phyloP scores from a whole-genome alignment of 139 green algal species.

The Chlorella vulgaris region DNA sequence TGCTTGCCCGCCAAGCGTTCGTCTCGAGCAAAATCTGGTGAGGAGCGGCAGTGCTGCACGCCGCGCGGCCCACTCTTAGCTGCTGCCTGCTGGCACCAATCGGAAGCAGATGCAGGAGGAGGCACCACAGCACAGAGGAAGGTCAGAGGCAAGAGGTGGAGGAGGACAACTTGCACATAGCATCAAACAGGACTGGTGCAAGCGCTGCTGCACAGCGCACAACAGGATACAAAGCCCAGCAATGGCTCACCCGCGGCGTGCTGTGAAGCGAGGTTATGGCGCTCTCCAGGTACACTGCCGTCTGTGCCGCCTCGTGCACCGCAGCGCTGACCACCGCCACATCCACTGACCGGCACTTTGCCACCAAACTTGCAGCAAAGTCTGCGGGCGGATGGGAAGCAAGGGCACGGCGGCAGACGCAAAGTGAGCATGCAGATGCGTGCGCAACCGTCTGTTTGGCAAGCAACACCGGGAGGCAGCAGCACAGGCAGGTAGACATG shows the following conservation, averaged over 20 bases:
- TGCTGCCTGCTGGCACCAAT: not conserved
- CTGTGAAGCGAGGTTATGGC: slow-evolving; percentile 5
- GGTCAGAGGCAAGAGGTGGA: too few species aligned
- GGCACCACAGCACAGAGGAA: not conserved
- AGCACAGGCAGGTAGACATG: not conserved
- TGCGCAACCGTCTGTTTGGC: not conserved
- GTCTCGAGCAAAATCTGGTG: slow-evolving; percentile 27
- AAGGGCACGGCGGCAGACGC: not conserved
- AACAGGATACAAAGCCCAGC: too few species aligned
- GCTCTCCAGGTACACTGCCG: slow-evolving; percentile 22
- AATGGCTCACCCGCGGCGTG: slow-evolving; percentile 24
- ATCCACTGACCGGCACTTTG: slow-evolving; percentile 66
- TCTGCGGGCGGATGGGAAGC: not conserved
- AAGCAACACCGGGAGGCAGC: not conserved
- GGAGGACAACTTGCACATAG: too few species aligned
- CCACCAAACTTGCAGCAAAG: slow-evolving; percentile 62
- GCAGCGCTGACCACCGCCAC: slow-evolving; percentile 31
- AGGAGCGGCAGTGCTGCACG: slow-evolving; percentile 29
- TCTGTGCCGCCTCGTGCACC: slow-evolving; percentile 20
- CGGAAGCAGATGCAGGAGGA: too few species aligned
- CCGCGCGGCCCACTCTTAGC: not conserved
- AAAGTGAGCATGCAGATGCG: not conserved
- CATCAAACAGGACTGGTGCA: too few species aligned
- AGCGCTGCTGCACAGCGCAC: too few species aligned
- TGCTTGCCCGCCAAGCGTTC: slow-evolving; percentile 9